Evolutionary conservation across 805 yeast genomes (phyloP), one percentile per base, ranked within the genome.

Genomic region (Wickerhamomyces xylosicus): DNA sequence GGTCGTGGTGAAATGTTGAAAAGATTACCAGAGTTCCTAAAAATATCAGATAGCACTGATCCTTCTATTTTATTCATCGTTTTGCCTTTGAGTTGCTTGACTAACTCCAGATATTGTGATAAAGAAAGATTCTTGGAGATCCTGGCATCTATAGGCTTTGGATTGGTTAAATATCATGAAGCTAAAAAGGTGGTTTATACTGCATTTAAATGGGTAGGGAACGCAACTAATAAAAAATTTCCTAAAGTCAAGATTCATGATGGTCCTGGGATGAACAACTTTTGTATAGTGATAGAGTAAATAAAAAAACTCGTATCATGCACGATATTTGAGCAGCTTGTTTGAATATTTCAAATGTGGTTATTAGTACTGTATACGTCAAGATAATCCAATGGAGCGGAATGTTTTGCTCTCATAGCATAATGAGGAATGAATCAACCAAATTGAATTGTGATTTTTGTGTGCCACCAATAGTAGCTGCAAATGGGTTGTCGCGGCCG

Each of bases 61-160:
- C 29, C 43, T 2, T 41, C 74, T 5, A 52, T 66, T 27, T 57
- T 87, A 5, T 89, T 90, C 53, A 58, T 90, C 11, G 97, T 90
- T 6, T 61, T 90, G 3, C 98, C 98, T 0, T 64, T 83, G 28
- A 95, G 97, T 0, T 90, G 98, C 54, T 64, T 85, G 1, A 56
- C 63, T 8, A 89, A 90, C 56, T 87, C 97, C 0, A 66, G 97
- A 34, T 90, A 89, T 54, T 75, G 80, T 56, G 71, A 73, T 44
- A 63, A 66, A 31, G 54, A 52, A 0, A 57, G 56, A 19, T 60
- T 74, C 33, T 47, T 56, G 1, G 54, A 58, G 2, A 69, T 87
- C 11, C 69, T 81, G 74, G 27, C 42, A 0, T 48, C 64, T 7
- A 59, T 85, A n/a, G 96, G 96, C 0, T 86, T 76, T 45, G 44